Evolutionary conservation across 768 basidiomycete genomes (phyloP).

Genomic region (Tulasnella sp.): DNA sequence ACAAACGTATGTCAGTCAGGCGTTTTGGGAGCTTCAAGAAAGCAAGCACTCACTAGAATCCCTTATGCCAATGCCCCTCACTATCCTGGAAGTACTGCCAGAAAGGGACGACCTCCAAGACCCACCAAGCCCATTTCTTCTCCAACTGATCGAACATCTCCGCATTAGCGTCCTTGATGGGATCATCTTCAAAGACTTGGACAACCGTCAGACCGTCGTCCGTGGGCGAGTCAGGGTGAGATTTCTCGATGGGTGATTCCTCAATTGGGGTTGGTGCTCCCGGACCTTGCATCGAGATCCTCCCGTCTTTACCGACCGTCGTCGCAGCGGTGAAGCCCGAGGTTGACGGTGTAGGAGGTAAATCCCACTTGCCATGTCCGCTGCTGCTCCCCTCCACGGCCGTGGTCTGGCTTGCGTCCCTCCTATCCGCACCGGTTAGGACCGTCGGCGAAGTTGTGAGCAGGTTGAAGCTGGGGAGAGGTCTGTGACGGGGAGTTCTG

Average conservation of each 20-base stretch:
- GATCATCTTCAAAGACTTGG: background rate
- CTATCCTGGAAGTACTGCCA: slow-evolving; percentile 7
- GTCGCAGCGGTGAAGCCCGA: too few species aligned
- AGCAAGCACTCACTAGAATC: slow-evolving; percentile 1
- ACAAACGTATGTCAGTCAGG: background rate
- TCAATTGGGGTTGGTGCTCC: background rate
- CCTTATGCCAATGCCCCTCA: slow-evolving; percentile 8
- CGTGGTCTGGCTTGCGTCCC: too few species aligned
- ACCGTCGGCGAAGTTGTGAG: background rate
- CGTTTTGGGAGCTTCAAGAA: background rate
- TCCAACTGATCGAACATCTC: slow-evolving; percentile 1
- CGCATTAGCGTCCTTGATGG: background rate
- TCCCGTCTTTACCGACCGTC: too few species aligned
- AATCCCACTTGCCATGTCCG: too few species aligned
- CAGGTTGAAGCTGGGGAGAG: background rate
- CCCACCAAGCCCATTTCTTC: background rate
- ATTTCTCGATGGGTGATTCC: background rate
- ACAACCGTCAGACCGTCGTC: background rate
- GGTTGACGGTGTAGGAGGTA: too few species aligned
- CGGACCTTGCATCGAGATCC: too few species aligned
- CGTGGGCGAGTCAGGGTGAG: background rate
- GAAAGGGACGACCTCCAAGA: slow-evolving; percentile 12
- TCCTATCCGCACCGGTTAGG: too few species aligned
- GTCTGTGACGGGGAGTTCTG: background rate
- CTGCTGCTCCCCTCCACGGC: too few species aligned